phyloP scores from a whole-genome alignment of 441 rosid species.

The Adansonia gregorii region DNA sequence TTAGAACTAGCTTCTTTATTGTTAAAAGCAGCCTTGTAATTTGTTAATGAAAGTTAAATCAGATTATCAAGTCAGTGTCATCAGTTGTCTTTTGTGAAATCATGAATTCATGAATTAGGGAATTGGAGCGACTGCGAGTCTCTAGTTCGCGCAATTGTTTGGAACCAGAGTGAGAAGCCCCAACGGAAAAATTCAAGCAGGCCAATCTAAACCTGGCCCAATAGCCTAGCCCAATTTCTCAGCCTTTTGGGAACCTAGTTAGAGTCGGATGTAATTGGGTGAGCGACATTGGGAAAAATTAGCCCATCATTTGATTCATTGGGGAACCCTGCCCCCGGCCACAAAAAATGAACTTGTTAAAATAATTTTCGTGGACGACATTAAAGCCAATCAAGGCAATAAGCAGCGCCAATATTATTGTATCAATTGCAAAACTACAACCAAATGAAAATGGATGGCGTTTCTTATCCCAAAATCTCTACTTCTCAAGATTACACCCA shows the following conservation, averaged over 20 bases:
- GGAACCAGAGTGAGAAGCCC: not conserved
- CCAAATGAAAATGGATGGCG: not conserved
- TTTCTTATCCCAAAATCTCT: slow-evolving; percentile 50
- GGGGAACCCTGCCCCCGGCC: not conserved
- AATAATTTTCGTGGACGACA: not conserved
- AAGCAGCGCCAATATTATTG: no score
- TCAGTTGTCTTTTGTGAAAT: no score
- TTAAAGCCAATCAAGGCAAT: not conserved
- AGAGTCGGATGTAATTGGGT: not conserved
- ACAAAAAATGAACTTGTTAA: not conserved
- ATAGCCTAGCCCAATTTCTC: not conserved
- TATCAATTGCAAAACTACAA: no score
- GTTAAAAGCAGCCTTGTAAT: no score
- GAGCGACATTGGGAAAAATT: not conserved
- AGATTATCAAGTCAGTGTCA: no score
- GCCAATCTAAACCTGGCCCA: not conserved
- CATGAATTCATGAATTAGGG: no score
- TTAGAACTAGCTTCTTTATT: no score
- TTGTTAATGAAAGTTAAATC: no score
- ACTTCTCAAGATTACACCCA: slow-evolving; percentile 16
- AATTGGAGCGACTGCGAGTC: no score
- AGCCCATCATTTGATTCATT: not conserved
- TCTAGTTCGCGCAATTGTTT: no score
- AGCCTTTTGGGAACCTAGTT: not conserved
- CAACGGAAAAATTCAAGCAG: not conserved